phyloP scores from a whole-genome alignment of 1,284 basidiomycete species.

The Ganoderma meredithae region DNA sequence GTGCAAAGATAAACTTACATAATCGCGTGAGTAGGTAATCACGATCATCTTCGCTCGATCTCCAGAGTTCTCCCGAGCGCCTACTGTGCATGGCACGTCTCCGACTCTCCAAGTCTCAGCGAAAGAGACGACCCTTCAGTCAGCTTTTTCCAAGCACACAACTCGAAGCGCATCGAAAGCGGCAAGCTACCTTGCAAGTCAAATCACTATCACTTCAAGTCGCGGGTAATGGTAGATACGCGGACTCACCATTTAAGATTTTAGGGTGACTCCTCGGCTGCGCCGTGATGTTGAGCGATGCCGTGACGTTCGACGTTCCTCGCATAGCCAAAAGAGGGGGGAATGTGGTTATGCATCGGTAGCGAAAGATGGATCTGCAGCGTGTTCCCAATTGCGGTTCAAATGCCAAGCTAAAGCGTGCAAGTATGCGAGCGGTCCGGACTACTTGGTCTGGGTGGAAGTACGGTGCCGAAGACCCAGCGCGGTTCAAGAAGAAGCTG shows the following conservation, averaged over 20 bases:
- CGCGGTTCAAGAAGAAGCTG: too few relatives aligned
- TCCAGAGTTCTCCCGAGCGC: constrained; percentile 19
- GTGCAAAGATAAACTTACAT: constrained; percentile 35
- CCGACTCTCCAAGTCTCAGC: background rate
- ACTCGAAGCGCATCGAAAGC: background rate
- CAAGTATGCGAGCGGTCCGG: background rate
- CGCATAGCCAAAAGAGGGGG: background rate
- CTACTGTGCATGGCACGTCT: background rate
- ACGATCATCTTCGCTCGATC: constrained; percentile 31
- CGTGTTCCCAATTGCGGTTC: background rate
- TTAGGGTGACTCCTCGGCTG: background rate
- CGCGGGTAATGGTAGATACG: background rate
- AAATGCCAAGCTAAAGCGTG: background rate
- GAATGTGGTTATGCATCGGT: background rate
- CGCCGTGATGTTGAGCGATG: background rate
- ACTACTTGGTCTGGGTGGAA: too few relatives aligned
- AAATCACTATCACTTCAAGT: background rate
- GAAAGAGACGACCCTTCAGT: too few relatives aligned
- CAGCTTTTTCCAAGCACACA: too few relatives aligned
- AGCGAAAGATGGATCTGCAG: background rate
- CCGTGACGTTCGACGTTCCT: background rate
- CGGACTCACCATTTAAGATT: background rate
- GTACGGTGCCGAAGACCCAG: too few relatives aligned
- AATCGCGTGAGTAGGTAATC: constrained; percentile 37
- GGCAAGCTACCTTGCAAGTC: background rate